Evolutionary conservation across 768 basidiomycete species (phyloP), one percentile per base, ranked within the genome.

Genomic region (Rhodotorula paludigena): DNA sequence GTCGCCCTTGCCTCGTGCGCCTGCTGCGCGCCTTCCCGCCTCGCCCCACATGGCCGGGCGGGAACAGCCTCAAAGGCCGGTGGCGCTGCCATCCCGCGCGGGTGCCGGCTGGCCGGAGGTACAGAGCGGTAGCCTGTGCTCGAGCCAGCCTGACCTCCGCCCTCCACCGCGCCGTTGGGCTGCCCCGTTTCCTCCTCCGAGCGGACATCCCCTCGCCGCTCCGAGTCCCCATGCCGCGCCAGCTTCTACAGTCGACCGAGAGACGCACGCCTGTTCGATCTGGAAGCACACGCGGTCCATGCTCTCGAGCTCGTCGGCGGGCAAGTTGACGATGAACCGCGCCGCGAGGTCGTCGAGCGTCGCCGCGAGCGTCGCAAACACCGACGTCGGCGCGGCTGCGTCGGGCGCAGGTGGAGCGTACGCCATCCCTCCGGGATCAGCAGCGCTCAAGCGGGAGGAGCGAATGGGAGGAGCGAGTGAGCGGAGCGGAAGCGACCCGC

Each of bases 221-320:
- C n/a, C n/a, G n/a, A n/a, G n/a, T 20, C 41, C 41, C 15, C 41
- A 42, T 42, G 7, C 5, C 23, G 12, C 25, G 44, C n/a, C n/a
- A n/a, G n/a, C n/a, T n/a, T n/a, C n/a, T n/a, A n/a, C n/a, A 45
- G 44, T 15, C 12, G 14, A 9, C 5, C 12, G 10, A 28, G 45
- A 32, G 42, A 83, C 92, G 75, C 77, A 98, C 91, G 94, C 96
- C 83, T 98, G 93, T 79, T 99, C 96, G 68, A 98, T 90, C 80
- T 98, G 94, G 80, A 98, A 99, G 80, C 91, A 97, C 74, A 98
- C 86, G 66, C 96, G 86, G 76, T 96, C 93, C 61, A 94, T 82
- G 23, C 89, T 91, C 56, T 85, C 84, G 63, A 94, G 85, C 80
- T 99, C 96, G 77, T 89, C 88, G 71, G 89, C 87, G 30, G 96